These are phyloP conservation scores for Eurotiales sp. DNA, from an alignment of 2,329 filamentous ascomycete species.

Conservation along the genomic window DNA sequence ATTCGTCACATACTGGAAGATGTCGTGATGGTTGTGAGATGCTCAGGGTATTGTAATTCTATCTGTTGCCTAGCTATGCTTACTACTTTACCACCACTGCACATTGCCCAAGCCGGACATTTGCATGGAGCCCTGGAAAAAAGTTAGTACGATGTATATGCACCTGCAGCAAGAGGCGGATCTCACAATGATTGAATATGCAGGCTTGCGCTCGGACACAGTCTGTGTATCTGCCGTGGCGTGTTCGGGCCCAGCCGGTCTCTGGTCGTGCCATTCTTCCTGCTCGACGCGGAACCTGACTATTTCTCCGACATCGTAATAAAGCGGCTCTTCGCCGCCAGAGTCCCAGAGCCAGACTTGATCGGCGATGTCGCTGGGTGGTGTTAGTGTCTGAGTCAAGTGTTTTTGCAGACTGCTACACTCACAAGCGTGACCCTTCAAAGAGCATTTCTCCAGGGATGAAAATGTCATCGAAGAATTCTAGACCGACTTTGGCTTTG, in stretches of 20 bases:
- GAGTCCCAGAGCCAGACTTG: conserved; percentile 85
- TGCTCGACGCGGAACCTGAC: conserved; percentile 81
- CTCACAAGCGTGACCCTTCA: conserved; percentile 71
- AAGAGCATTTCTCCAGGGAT: conserved; percentile 72
- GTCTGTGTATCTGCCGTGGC: conserved; percentile 51
- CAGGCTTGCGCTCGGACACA: conserved; percentile 57
- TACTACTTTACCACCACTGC: conserved; percentile 48
- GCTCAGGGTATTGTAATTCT: no score
- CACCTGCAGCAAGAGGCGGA: background rate
- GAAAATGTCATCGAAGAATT: conserved; percentile 93
- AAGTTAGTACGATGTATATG: background rate
- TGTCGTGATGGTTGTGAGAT: background rate
- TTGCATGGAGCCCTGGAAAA: conserved; percentile 45
- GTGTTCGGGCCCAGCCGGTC: conserved; percentile 65
- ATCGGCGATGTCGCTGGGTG: conserved; percentile 65
- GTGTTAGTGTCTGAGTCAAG: conserved; percentile 19
- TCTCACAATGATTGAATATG: conserved; percentile 45
- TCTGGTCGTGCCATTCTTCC: conserved; percentile 89
- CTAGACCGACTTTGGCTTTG: conserved; percentile 62
- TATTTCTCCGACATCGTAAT: conserved; percentile 85
- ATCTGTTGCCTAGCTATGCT: no score
- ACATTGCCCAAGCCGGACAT: conserved; percentile 44
- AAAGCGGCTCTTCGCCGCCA: conserved; percentile 61
- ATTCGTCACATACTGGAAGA: background rate
- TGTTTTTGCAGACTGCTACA: conserved; percentile 19